Percentiles rank a stretch among this genome's conserved stretches.
Evolutionary conservation across 73 alveolate genomes (phyloP).

Genomic region (Stentor coeruleus): DNA sequence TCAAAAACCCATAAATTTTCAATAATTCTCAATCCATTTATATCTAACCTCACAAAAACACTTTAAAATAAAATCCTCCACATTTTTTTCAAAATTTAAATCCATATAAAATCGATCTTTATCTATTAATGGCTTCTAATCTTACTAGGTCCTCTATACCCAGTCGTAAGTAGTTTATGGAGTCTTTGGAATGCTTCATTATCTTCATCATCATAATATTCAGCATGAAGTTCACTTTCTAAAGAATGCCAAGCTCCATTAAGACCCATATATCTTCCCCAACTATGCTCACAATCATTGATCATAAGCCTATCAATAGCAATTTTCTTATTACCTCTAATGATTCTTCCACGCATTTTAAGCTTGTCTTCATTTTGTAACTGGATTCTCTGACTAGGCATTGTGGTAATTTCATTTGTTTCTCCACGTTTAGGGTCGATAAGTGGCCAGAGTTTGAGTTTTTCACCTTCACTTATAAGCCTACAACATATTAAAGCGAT

Average conservation of each 20-base stretch:
- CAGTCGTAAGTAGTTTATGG: not conserved
- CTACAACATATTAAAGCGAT: not conserved
- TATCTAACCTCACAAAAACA: no score
- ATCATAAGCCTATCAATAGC: not conserved
- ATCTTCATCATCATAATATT: conserved; percentile 4
- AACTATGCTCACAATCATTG: not conserved
- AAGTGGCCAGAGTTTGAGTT: not conserved
- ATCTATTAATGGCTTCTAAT: no score
- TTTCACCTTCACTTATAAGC: not conserved
- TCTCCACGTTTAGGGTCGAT: not conserved
- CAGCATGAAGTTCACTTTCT: not conserved
- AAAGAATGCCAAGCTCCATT: not conserved
- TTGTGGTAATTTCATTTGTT: not conserved
- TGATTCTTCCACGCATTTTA: not conserved
- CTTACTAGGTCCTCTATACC: not conserved
- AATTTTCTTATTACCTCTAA: conserved; percentile 5
- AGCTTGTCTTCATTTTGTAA: not conserved
- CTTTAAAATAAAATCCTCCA: no score
- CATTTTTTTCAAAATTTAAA: no score
- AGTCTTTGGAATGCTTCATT: not conserved
- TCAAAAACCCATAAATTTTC: no score
- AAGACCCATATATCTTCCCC: not conserved
- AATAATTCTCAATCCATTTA: no score
- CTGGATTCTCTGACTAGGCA: conserved; percentile 3
- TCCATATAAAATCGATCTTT: no score